phyloP scores from a whole-genome alignment of 1,139 yeast species.

The Arxiozyma heterogenica region DNA sequence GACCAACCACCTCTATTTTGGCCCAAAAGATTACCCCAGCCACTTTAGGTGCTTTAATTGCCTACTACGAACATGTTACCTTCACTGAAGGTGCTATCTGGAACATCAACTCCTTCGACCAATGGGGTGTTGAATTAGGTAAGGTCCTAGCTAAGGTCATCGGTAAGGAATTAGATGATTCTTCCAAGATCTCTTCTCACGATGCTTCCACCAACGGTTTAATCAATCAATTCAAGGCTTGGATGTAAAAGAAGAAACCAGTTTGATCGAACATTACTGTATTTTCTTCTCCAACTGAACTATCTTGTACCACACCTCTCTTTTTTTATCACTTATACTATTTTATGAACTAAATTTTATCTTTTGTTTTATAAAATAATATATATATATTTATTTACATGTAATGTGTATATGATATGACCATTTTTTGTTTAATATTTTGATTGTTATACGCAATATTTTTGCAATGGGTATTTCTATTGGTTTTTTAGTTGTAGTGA shows the following conservation, averaged over 20 bases:
- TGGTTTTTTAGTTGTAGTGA: too few relatives aligned
- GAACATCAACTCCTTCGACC: conserved; percentile 99
- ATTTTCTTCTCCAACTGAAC: background rate
- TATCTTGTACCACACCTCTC: background rate
- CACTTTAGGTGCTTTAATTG: conserved; percentile 87
- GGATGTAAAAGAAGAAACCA: conserved; percentile 40
- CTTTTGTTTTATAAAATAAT: too few relatives aligned
- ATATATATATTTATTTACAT: too few relatives aligned
- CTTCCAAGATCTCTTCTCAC: conserved; percentile 51
- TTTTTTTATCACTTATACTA: background rate
- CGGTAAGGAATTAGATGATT: conserved; percentile 72
- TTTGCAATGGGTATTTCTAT: too few relatives aligned
- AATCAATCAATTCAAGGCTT: conserved; percentile 87
- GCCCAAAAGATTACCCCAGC: conserved; percentile 96
- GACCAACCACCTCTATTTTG: conserved; percentile 96
- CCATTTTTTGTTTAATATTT: background rate
- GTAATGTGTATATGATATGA: background rate
- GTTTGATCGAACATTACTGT: background rate
- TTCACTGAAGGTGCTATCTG: conserved; percentile 98
- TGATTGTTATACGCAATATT: background rate
- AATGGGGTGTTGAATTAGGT: conserved; percentile 99
- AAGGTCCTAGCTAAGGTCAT: conserved; percentile 94
- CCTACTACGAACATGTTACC: conserved; percentile 93
- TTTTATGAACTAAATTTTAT: background rate
- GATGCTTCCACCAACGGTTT: conserved; percentile 87